Conservation (phyloP, 139 green algal species). For the Spirogloea muscicola region DNA sequence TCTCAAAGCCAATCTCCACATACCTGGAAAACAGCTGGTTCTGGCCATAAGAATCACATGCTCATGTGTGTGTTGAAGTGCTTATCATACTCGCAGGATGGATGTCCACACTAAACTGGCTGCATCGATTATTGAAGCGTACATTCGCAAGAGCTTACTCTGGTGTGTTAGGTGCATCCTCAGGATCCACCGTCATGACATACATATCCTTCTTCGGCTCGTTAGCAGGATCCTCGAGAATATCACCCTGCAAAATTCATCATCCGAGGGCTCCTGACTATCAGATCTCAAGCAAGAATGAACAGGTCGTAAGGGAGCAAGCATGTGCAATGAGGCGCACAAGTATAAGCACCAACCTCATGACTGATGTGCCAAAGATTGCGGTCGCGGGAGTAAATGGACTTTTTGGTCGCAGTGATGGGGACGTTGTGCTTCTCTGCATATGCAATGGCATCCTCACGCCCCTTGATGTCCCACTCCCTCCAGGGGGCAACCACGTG, state of each 20-base stretch:
- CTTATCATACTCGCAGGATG: too few species aligned
- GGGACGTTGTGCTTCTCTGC: constrained; percentile 49
- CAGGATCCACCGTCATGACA: constrained; percentile 19
- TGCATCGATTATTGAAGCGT: too few species aligned
- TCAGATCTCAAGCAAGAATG: too few species aligned
- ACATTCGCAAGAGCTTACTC: too few species aligned
- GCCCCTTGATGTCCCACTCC: constrained; percentile 76
- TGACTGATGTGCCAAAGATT: constrained; percentile 52
- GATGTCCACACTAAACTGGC: too few species aligned
- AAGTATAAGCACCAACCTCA: too few species aligned
- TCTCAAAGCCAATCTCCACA: constrained; percentile 92
- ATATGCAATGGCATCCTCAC: constrained; percentile 50
- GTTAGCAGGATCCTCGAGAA: constrained; percentile 34
- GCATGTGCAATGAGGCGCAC: too few species aligned
- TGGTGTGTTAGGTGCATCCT: constrained; percentile 35
- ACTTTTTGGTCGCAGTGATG: constrained; percentile 49
- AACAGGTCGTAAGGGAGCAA: too few species aligned
- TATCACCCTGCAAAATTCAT: constrained; percentile 15
- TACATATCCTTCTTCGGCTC: constrained; percentile 45
- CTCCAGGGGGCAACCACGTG: constrained; percentile 98
- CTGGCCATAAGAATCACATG: too few species aligned
- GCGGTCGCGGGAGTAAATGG: constrained; percentile 49
- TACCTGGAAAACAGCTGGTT: too few species aligned
- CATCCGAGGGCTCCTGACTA: too few species aligned
- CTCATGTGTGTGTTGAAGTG: too few species aligned